Base-by-base conservation (phyloP, 768 basidiomycete genomes). In the Lentinula detonsa region DNA sequence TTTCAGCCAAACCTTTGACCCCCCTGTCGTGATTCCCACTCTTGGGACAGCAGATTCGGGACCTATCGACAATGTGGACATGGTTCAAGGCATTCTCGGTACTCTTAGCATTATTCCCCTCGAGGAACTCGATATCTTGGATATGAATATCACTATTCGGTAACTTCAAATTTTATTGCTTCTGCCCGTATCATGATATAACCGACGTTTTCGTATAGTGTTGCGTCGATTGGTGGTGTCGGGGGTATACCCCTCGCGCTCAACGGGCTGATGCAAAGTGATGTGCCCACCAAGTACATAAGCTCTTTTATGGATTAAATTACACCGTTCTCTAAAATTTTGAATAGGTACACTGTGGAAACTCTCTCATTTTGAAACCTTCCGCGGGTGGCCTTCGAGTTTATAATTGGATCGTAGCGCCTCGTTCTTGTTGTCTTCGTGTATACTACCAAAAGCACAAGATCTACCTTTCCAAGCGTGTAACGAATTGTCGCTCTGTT, bases 11-110 rank as follows among this genome's bases (percentile, higher is more conserved):
- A 73, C 76, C 4, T 88, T 88, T 74, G 66, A 76, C 58, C 72
- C 65, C 45, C 82, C 83, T 49, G 73, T 84, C 49, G 72, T 84
- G 23, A 78, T 86, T 2, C 76, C 81, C 5, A 74, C 78, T 46
- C 69, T 76, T 34, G 74, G 79, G 48, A 80, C 78, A 1, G 81
- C 79, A 50, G 87, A 87, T 69, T 85, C 83, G 28, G 87, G 87
- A 2, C 74, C 66, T 15, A 80, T 88, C 63, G 67, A 73, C 11
- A 78, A 87, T 56, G 87, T 88, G 10, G 53, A 78, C 28, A 75
- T 88, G 18, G 75, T 79, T 0, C 71, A 83, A 64, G 86, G 87
- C 34, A 78, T 76, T 1, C n/a, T 70, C 2, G 75, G 67, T 3
- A 80, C 85, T 0, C 74, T 88, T 8, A 73, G 58, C 4, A 86